A percentile compares a stretch with the other conserved stretches of the same genome.
phyloP scores from a whole-genome alignment of 352 stramenopile species.

The Globisporangium lucens region DNA sequence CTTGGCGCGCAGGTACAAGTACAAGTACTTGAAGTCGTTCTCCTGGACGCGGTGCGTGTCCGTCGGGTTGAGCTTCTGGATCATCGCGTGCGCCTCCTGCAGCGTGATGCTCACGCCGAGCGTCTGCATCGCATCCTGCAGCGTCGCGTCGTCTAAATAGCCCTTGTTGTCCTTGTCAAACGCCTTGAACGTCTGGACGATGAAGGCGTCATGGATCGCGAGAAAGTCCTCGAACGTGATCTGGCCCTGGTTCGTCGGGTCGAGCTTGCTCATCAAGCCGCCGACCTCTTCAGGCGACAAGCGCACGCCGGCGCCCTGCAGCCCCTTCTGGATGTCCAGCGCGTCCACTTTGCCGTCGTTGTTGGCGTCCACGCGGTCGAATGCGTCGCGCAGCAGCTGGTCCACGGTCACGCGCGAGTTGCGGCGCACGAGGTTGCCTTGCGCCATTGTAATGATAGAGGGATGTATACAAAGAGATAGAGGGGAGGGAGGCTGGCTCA shows the following conservation, averaged over 20 bases:
- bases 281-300: conserved; percentile 55
- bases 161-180: conserved; percentile 71
- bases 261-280: conserved; percentile 62
- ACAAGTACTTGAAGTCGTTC: conserved; percentile 81
- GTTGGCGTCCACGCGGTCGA: conserved; percentile 71
- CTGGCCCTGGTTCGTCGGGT: conserved; percentile 64
- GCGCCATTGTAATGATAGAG: conserved; percentile 12
- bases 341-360: conserved; percentile 66
- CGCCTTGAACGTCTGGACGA: conserved; percentile 63
- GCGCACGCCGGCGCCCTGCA: conserved; percentile 59
- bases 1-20: conserved; percentile 72
- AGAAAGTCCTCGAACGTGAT: conserved; percentile 77
- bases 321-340: conserved; percentile 69
- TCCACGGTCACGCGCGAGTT: conserved; percentile 80
- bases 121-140: conserved; percentile 63
- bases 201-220: conserved; percentile 72
- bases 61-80: conserved; percentile 62
- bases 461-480: not conserved
- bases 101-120: conserved; percentile 71
- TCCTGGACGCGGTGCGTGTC: conserved; percentile 68
- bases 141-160: conserved; percentile 59
- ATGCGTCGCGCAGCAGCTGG: conserved; percentile 64
- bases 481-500: not conserved
- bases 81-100: conserved; percentile 74
- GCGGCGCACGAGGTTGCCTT: conserved; percentile 56